Conservation (phyloP, 331 rosid species). For the Cydonia oblonga region DNA sequence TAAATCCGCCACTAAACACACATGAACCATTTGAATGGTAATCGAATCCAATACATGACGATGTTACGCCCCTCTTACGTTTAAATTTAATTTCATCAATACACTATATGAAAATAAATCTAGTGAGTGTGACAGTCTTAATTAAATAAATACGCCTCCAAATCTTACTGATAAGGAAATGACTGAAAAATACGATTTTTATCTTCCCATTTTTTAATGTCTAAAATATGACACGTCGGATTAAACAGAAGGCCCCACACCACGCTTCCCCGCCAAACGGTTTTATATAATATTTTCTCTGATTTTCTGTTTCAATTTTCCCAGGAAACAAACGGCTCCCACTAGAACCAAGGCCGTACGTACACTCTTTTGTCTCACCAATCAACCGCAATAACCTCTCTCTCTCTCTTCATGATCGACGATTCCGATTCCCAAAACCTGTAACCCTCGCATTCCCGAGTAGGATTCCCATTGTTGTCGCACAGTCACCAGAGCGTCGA, state of each 20-base stretch:
- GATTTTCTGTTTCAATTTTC: no score
- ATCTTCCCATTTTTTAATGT: not conserved
- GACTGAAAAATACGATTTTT: no score
- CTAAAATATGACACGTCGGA: not conserved
- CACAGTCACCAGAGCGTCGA: conserved; percentile 6
- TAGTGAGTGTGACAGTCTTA: not conserved
- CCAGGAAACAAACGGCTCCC: no score
- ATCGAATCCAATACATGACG: not conserved
- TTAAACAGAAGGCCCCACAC: not conserved
- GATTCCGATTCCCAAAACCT: not conserved
- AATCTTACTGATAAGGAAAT: not conserved
- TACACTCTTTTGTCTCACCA: no score
- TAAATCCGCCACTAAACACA: accelerated
- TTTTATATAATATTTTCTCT: no score
- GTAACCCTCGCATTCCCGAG: not conserved
- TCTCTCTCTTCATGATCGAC: not conserved
- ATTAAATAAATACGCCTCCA: not conserved
- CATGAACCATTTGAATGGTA: not conserved
- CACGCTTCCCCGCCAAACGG: no score
- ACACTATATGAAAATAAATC: not conserved
- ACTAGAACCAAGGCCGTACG: no score
- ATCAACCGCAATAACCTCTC: not conserved
- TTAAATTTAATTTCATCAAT: not conserved
- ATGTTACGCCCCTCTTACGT: not conserved
- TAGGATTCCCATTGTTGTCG: not conserved